Evolutionary conservation across 1,284 basidiomycete genomes (phyloP).

Genomic region (Afroboletus lepidellus): DNA sequence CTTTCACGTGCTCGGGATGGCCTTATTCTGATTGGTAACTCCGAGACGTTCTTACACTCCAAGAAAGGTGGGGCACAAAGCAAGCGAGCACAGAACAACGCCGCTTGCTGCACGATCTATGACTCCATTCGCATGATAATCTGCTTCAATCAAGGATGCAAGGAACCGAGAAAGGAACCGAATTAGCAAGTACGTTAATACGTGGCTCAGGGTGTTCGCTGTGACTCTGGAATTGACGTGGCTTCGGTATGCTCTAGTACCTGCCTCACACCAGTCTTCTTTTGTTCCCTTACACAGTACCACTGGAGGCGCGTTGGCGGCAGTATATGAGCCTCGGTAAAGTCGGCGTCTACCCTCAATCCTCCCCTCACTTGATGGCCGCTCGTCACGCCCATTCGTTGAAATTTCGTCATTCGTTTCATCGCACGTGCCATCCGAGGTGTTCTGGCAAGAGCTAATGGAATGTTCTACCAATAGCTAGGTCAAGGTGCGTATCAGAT

Average conservation of each 20-base stretch:
- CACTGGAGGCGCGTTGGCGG: not conserved
- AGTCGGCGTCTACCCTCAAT: not conserved
- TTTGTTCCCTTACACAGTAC: too few species aligned
- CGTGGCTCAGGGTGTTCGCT: not conserved
- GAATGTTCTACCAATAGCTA: not conserved
- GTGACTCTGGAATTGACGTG: not conserved
- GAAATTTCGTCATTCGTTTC: not conserved
- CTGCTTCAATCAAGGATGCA: too few species aligned
- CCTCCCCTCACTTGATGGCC: not conserved
- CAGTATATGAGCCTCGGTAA: conserved; percentile 4
- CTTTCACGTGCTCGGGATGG: conserved; percentile 61
- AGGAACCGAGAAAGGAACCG: too few species aligned
- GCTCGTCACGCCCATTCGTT: not conserved
- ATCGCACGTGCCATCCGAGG: not conserved
- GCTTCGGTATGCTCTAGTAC: not conserved
- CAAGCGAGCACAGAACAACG: too few species aligned
- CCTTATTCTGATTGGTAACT: conserved; percentile 63
- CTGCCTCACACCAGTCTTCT: too few species aligned
- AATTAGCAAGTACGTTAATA: not conserved
- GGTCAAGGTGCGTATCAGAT: not conserved
- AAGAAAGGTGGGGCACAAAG: conserved; percentile 53
- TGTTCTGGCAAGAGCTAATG: too few species aligned
- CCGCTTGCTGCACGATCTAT: too few species aligned
- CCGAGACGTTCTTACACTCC: conserved; percentile 51
- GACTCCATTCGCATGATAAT: too few species aligned